Evolutionary conservation across 106 monocot genomes (phyloP).

Genomic region (Amphibolis antarctica): DNA sequence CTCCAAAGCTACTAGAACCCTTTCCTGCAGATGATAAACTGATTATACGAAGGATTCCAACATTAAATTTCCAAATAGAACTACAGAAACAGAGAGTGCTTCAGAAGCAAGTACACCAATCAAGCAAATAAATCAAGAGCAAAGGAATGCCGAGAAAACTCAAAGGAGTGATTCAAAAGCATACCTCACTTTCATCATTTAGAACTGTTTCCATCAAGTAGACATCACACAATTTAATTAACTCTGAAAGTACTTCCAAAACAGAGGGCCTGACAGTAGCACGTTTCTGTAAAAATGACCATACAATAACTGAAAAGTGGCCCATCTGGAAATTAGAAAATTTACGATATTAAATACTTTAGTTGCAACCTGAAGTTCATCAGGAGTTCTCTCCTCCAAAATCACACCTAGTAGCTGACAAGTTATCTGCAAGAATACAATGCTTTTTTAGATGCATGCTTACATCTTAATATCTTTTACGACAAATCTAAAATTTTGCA

Average conservation of each 20-base stretch:
- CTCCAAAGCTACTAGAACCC: conserved; percentile 69
- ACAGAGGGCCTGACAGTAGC: conserved; percentile 62
- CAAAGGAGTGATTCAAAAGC: neutral
- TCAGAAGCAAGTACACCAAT: neutral
- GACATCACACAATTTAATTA: conserved; percentile 58
- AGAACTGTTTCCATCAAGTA: conserved; percentile 92
- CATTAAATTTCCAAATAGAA: no score
- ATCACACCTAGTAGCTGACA: conserved; percentile 81
- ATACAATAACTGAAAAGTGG: neutral
- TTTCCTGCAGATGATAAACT: conserved; percentile 41
- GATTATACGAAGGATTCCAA: neutral
- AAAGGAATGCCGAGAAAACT: neutral
- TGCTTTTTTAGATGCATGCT: neutral
- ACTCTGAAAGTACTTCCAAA: conserved; percentile 61
- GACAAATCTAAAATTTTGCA: no score
- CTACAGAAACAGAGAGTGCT: no score
- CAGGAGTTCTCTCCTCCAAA: conserved; percentile 62
- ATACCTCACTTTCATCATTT: conserved; percentile 92
- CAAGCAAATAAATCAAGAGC: neutral
- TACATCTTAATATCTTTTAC: no score
- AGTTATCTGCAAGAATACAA: conserved; percentile 49
- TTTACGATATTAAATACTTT: conserved; percentile 5
- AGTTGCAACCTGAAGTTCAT: conserved; percentile 71
- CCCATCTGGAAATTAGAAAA: neutral
- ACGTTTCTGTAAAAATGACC: conserved; percentile 49